Percentiles rank a stretch among this genome's conserved stretches.
Evolutionary conservation across 2,329 filamentous ascomycete species (phyloP).

Genomic region (Fulvia fulva): DNA sequence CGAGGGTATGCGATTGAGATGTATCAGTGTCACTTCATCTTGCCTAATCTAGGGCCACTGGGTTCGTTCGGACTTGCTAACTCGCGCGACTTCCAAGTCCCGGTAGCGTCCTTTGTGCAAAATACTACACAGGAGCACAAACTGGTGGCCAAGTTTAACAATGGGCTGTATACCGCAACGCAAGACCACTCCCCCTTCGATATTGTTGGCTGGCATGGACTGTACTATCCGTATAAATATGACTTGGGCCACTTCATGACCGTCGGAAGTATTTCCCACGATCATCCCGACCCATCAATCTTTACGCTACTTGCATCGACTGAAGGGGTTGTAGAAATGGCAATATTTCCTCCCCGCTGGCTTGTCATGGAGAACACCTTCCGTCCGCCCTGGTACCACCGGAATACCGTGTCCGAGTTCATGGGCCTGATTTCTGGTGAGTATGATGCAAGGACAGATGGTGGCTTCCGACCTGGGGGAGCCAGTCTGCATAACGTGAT

Average conservation of each 20-base stretch:
- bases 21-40: slow-evolving; percentile 60
- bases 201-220: slow-evolving; percentile 68
- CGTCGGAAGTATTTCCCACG: slow-evolving; percentile 54
- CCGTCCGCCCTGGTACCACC: slow-evolving; percentile 69
- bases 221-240: slow-evolving; percentile 59
- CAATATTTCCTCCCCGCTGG: slow-evolving; percentile 70
- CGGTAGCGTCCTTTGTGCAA: slow-evolving; percentile 56
- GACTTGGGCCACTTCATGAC: slow-evolving; percentile 56
- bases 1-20: slow-evolving; percentile 66
- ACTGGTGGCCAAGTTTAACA: slow-evolving; percentile 60
- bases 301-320: slow-evolving; percentile 64
- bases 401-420: slow-evolving; percentile 64
- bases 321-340: slow-evolving; percentile 63
- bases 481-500: slow-evolving; percentile 50
- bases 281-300: slow-evolving; percentile 65
- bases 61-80: slow-evolving; percentile 65
- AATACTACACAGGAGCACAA: slow-evolving; percentile 52
- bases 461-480: slow-evolving; percentile 56
- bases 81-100: slow-evolving; percentile 60
- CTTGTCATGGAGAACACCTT: slow-evolving; percentile 66
- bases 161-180: slow-evolving; percentile 56
- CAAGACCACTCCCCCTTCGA: slow-evolving; percentile 67
- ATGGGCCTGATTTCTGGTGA: slow-evolving; percentile 57
- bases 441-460: slow-evolving; percentile 57
- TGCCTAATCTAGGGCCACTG: slow-evolving; percentile 64